Percentiles rank a stretch among this genome's conserved stretches.
phyloP scores from a whole-genome alignment of 352 stramenopile species.

The Poterioochromonas sp. region DNA sequence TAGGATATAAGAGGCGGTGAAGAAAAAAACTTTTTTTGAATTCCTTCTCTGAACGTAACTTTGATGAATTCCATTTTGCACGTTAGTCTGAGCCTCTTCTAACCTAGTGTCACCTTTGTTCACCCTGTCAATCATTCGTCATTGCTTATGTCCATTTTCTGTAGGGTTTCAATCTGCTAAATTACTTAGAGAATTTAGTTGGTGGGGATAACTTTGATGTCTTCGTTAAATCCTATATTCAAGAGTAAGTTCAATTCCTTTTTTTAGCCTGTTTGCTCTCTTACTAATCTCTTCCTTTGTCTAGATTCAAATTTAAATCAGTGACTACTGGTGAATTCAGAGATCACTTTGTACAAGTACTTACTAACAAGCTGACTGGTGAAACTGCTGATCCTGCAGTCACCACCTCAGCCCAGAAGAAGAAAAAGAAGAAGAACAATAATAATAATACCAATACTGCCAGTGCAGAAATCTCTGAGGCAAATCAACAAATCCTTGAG shows the following conservation, averaged over 20 bases:
- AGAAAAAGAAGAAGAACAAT: constrained; percentile 14
- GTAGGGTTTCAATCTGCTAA: constrained; percentile 61
- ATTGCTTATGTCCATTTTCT: not conserved
- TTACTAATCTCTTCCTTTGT: constrained; percentile 16
- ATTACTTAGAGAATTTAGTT: constrained; percentile 61
- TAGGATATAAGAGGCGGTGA: not conserved
- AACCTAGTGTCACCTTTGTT: not conserved
- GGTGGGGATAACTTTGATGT: constrained; percentile 59
- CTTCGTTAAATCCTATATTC: constrained; percentile 82
- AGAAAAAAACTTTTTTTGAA: not conserved
- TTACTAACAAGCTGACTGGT: not conserved
- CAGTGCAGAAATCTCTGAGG: not conserved
- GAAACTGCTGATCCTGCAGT: not conserved
- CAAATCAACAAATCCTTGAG: not conserved
- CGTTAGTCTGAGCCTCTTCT: not conserved
- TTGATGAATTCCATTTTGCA: not conserved
- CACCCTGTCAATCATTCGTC: not conserved
- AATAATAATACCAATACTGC: not conserved
- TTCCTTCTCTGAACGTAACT: not conserved
- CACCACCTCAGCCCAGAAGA: not conserved
- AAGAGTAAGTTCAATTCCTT: constrained; percentile 24
- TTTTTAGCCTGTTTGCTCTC: too few species aligned
- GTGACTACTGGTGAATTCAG: constrained; percentile 68
- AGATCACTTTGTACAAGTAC: constrained; percentile 50
- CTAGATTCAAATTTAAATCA: constrained; percentile 69